Conservation (phyloP, 2,329 filamentous ascomycete species). For the Sporothrix mexicana region DNA sequence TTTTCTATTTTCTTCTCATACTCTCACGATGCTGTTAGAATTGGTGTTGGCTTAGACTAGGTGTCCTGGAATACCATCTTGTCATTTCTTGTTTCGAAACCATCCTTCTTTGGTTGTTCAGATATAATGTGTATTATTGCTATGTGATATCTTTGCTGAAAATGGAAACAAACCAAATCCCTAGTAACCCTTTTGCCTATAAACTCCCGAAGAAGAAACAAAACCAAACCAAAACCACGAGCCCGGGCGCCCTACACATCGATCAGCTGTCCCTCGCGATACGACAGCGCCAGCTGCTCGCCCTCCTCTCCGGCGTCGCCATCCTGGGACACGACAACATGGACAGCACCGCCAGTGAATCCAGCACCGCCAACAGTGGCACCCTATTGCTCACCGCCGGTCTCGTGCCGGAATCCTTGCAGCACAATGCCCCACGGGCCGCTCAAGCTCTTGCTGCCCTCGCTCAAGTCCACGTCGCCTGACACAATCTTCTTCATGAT, state of each 20-base stretch:
- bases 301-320: background rate
- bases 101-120: background rate
- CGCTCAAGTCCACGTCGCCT: constrained; percentile 61
- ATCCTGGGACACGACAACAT: background rate
- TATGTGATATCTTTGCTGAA: background rate
- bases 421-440: constrained; percentile 57
- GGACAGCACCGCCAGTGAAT: background rate
- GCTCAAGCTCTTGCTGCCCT: constrained; percentile 48
- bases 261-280: constrained; percentile 34
- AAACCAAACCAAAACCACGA: background rate
- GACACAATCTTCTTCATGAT: constrained; percentile 75
- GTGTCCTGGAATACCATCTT: no score
- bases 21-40: no score
- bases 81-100: no score
- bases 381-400: constrained; percentile 39
- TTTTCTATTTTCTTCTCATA: no score
- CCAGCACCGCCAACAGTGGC: background rate
- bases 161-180: constrained; percentile 8
- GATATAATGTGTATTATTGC: background rate
- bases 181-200: background rate
- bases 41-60: no score
- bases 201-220: background rate
- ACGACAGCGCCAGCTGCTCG: constrained; percentile 16
- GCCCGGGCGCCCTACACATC: constrained; percentile 20
- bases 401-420: constrained; percentile 58